Evolutionary conservation across 2,329 filamentous ascomycete genomes (phyloP).

Genomic region (Dothideomycetidae sp.): DNA sequence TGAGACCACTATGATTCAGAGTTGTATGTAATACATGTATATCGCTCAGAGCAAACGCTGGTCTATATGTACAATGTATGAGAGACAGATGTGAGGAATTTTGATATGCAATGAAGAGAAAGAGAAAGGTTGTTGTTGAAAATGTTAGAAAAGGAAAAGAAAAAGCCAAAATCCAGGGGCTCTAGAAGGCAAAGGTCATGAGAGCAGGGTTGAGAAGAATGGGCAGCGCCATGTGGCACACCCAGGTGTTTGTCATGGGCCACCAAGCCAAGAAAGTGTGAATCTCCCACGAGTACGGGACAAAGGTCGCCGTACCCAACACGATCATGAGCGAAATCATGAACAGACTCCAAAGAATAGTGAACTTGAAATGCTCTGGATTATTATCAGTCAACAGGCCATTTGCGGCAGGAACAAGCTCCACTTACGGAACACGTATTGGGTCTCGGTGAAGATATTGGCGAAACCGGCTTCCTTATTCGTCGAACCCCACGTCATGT

Average conservation of each 20-base stretch:
- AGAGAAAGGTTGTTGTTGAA: too few species aligned
- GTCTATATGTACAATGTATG: too few species aligned
- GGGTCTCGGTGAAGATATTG: constrained; percentile 42
- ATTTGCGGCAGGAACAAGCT: too few species aligned
- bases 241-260: constrained; percentile 5
- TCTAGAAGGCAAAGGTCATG: constrained; percentile 8
- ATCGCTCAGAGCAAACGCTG: too few species aligned
- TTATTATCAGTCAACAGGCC: too few species aligned
- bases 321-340: constrained; percentile 39
- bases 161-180: neutral
- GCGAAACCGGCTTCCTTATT: constrained; percentile 43
- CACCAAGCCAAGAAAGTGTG: constrained; percentile 8
- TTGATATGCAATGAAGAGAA: too few species aligned
- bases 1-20: too few species aligned
- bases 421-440: too few species aligned
- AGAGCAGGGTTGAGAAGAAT: constrained; percentile 8
- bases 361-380: constrained; percentile 39
- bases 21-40: too few species aligned
- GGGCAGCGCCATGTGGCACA: constrained; percentile 1
- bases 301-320: constrained; percentile 33
- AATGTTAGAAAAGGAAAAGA: constrained; percentile 6
- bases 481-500: constrained; percentile 39
- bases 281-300: constrained; percentile 5
- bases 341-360: constrained; percentile 36
- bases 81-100: too few species aligned